These are phyloP conservation scores for Trametes villosa DNA, from an alignment of 768 basidiomycete species.

Conservation along the genomic window DNA sequence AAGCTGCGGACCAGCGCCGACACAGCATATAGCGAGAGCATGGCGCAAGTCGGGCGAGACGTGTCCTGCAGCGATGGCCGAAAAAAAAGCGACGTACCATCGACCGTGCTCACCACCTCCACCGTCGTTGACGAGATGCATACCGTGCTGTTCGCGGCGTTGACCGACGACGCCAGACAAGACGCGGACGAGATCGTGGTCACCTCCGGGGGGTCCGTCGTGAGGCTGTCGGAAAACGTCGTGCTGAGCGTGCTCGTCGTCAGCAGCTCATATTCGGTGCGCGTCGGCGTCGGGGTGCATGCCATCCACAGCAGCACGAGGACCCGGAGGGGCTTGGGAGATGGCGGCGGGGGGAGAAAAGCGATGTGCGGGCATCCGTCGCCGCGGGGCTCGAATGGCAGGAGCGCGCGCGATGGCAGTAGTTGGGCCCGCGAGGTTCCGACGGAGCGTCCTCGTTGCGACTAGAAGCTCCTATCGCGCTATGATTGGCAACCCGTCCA, in stretches of 20 bases:
- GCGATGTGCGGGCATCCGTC: constrained; percentile 6
- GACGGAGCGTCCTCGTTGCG: constrained; percentile 15
- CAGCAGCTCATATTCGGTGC: constrained; percentile 45
- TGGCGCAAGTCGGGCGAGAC: too few relatives aligned
- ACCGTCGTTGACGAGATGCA: constrained; percentile 34
- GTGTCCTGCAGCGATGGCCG: background rate
- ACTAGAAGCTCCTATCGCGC: background rate
- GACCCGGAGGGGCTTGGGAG: background rate
- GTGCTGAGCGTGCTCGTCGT: constrained; percentile 42
- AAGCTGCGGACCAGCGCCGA: background rate
- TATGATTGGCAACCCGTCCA: background rate
- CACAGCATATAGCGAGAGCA: background rate
- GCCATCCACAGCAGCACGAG: constrained; percentile 31
- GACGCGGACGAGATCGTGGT: constrained; percentile 39
- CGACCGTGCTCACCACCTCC: constrained; percentile 38
- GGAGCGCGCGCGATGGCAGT: constrained; percentile 4
- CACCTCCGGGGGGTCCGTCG: constrained; percentile 36
- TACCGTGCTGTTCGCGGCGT: constrained; percentile 25
- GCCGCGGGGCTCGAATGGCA: constrained; percentile 6
- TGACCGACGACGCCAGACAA: constrained; percentile 38
- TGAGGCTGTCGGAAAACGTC: constrained; percentile 41
- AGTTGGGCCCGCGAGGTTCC: constrained; percentile 9
- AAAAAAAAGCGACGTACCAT: constrained; percentile 36
- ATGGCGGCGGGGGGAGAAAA: constrained; percentile 5
- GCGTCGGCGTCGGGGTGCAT: constrained; percentile 49